Base-by-base conservation (phyloP, 495 filamentous ascomycete genomes). In the Chaetomium tenue region DNA sequence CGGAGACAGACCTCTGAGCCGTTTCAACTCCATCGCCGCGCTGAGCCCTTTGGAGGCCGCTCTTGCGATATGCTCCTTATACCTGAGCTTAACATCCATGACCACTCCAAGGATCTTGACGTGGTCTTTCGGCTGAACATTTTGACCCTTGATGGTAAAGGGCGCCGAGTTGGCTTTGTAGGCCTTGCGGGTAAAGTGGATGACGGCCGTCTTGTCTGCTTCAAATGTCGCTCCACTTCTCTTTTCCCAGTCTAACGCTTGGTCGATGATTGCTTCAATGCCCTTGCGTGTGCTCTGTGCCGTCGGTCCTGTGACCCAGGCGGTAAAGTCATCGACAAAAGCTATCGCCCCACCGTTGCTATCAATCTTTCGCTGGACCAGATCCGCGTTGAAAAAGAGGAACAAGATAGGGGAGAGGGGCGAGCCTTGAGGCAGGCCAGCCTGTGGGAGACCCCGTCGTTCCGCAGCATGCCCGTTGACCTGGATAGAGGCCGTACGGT, bases 61-160 rank as follows among this genome's bases (percentile, higher is more conserved):
- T 26, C 48, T 51, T 15, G 20, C 6, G 15, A 51, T 51, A 26
- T 51, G 48, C 25, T 51, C 48, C 15, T 26, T 51, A 26, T 51
- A 51, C 9, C 15, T 51, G 4, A 51, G 23, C 20, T 51, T 51
- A 1, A 22, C 16, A 7, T 51, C 48, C 48, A 51, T 51, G 22
- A 51, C 23, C 48, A 51, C 48, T 11, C 48, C 48, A 26, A 26
- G 48, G 48, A 51, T 13, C 48, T 51, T 51, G 48, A 51, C 20
- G 15, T 47, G 13, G 39, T 40, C 47, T 23, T 20, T 61, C 26
- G 40, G 28, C 9, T 47, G 33, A 40, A 26, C 18, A 26, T 7
- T 9, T 5, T 39, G 20, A 3, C 42, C 22, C 20, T 25, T 26
- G 23, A 61, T 15, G 25, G n/a, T 8, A n/a, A 52, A 52, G 3